Conservation (phyloP, 179 eudicot genomes). For the Heliamphora pulchella region DNA sequence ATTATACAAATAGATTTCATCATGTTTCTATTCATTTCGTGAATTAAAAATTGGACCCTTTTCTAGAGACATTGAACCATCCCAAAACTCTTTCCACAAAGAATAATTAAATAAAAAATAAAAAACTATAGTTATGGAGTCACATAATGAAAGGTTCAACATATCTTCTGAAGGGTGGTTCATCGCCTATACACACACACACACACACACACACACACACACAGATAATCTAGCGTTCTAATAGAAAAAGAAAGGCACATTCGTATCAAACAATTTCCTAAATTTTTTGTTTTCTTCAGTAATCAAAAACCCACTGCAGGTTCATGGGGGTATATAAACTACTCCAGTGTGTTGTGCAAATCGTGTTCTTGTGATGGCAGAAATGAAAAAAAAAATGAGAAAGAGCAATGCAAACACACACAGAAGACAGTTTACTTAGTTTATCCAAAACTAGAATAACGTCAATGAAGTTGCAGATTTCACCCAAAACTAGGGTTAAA, state of each 20-base stretch:
- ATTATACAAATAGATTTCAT: too few species aligned
- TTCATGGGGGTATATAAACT: neutral
- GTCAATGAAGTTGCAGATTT: too few species aligned
- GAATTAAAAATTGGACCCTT: slow-evolving; percentile 6
- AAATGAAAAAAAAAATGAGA: too few species aligned
- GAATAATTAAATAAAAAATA: too few species aligned
- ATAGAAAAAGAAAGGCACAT: neutral
- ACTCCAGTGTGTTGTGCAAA: neutral
- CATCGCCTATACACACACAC: too few species aligned
- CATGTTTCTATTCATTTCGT: too few species aligned
- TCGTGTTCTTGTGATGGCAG: too few species aligned
- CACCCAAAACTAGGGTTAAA: too few species aligned
- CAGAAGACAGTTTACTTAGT: too few species aligned
- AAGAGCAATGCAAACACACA: too few species aligned
- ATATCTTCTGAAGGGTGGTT: neutral
- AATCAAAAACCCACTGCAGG: neutral
- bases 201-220: too few species aligned
- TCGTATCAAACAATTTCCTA: neutral
- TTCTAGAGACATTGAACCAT: neutral
- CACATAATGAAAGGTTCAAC: neutral
- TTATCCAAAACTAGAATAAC: too few species aligned
- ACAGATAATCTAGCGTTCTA: neutral
- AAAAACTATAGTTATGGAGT: neutral
- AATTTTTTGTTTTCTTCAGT: neutral
- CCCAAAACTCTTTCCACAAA: neutral